Evolutionary conservation across 257 asterid species (phyloP).

Genomic region (Ilex asprella): DNA sequence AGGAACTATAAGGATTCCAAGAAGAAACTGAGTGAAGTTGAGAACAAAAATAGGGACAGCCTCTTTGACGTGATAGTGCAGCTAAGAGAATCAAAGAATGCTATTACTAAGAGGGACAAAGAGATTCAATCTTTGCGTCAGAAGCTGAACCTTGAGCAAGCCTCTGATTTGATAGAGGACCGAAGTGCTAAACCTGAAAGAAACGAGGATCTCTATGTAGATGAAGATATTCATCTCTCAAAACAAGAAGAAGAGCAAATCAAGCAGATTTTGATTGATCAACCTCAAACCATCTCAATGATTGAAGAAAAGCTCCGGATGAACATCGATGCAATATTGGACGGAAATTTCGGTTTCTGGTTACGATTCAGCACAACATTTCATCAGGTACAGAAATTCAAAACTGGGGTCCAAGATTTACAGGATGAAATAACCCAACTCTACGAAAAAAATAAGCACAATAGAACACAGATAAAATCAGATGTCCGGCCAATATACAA

Average conservation of each 20-base stretch:
- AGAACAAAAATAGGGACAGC: conserved; percentile 36
- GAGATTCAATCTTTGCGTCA: conserved; percentile 26
- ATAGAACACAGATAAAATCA: conserved; percentile 24
- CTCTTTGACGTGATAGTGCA: conserved; percentile 30
- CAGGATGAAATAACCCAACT: conserved; percentile 31
- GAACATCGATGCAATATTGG: conserved; percentile 41
- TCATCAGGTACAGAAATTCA: conserved; percentile 52
- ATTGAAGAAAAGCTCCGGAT: conserved; percentile 43
- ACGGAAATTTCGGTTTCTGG: conserved; percentile 60
- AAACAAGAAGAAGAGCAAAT: conserved; percentile 16
- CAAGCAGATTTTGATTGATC: conserved; percentile 18
- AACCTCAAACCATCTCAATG: conserved; percentile 19
- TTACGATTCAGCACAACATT: conserved; percentile 48
- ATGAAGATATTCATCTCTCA: conserved; percentile 7
- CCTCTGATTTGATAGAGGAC: not conserved
- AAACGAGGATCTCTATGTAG: conserved; percentile 4
- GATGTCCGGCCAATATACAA: conserved; percentile 47
- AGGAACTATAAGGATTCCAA: conserved; percentile 42
- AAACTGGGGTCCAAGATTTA: conserved; percentile 41
- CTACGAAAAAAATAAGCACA: conserved; percentile 24
- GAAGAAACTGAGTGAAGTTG: conserved; percentile 28
- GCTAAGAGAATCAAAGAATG: conserved; percentile 28
- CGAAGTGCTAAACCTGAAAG: conserved; percentile 5
- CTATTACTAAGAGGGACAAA: conserved; percentile 25
- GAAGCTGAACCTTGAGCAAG: conserved; percentile 9